A percentile compares a stretch with the other conserved stretches of the same genome.
phyloP scores from a whole-genome alignment of 495 filamentous ascomycete species.

The Aspergillus heteromorphus region DNA sequence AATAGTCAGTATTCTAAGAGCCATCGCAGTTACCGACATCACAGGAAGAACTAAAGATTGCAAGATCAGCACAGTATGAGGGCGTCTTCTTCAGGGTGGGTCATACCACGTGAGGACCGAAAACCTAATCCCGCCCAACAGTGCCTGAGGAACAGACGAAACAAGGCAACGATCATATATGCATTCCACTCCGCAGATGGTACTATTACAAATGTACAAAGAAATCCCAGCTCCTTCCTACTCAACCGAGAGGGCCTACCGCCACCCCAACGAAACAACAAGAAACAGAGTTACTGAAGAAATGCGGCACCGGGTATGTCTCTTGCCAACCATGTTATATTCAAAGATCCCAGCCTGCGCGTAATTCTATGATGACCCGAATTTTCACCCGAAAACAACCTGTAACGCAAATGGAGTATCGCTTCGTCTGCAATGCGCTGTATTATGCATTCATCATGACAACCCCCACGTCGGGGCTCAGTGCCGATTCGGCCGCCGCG shows the following conservation, averaged over 20 bases:
- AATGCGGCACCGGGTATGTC: not conserved
- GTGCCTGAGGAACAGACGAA: too few relatives aligned
- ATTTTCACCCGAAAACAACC: slow-evolving; percentile 12
- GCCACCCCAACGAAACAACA: not conserved
- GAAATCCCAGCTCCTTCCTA: not conserved
- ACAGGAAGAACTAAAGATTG: too few relatives aligned
- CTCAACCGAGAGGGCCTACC: not conserved
- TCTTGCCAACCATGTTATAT: slow-evolving; percentile 15
- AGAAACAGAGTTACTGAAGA: not conserved
- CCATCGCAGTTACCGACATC: too few relatives aligned
- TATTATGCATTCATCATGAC: slow-evolving; percentile 41
- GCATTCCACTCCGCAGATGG: not conserved
- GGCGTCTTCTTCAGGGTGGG: too few relatives aligned
- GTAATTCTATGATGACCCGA: slow-evolving; percentile 17
- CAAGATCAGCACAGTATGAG: too few relatives aligned
- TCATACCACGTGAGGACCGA: too few relatives aligned
- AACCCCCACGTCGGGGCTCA: slow-evolving; percentile 28
- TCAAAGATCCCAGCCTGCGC: slow-evolving; percentile 16
- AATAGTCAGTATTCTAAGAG: too few relatives aligned
- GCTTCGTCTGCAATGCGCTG: not conserved
- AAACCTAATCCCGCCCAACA: too few relatives aligned
- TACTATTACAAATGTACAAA: slow-evolving; percentile 4
- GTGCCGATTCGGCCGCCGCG: slow-evolving; percentile 18
- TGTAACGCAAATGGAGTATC: not conserved
- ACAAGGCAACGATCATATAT: not conserved